phyloP scores from a whole-genome alignment of 257 asterid genomes.

The Nicotiana tomentosiformis region DNA sequence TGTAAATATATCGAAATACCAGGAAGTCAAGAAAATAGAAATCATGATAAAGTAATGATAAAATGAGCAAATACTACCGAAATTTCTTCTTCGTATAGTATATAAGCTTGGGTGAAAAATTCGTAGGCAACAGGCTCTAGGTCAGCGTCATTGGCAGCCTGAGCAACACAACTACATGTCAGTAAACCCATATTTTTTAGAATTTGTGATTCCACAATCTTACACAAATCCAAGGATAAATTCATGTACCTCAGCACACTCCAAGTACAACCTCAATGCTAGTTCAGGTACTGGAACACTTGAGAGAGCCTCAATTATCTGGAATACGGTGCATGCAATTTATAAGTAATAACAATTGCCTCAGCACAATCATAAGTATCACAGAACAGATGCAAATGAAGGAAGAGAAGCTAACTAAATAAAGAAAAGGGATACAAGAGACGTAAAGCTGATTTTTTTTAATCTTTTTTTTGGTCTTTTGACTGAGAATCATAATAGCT shows the following conservation, averaged over 20 bases:
- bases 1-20: conserved; percentile 12
- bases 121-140: conserved; percentile 98
- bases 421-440: not conserved
- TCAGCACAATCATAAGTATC: not conserved
- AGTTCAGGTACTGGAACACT: conserved; percentile 85
- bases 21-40: not conserved
- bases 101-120: conserved; percentile 96
- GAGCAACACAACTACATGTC: conserved; percentile 25
- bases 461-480: not conserved
- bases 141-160: conserved; percentile 96
- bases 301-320: conserved; percentile 81
- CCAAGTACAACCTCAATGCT: conserved; percentile 74
- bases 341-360: not conserved
- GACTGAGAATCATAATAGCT: not conserved
- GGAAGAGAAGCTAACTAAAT: not conserved
- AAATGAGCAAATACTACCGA: conserved; percentile 44
- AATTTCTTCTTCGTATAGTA: conserved; percentile 94
- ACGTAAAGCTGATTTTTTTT: not conserved
- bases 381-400: not conserved
- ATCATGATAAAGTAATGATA: not conserved
- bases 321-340: conserved; percentile 25
- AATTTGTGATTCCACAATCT: not conserved
- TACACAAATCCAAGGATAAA: conserved; percentile 10
- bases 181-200: not conserved
- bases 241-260: conserved; percentile 89